phyloP scores from a whole-genome alignment of 768 basidiomycete species.

The Russula earlei region DNA sequence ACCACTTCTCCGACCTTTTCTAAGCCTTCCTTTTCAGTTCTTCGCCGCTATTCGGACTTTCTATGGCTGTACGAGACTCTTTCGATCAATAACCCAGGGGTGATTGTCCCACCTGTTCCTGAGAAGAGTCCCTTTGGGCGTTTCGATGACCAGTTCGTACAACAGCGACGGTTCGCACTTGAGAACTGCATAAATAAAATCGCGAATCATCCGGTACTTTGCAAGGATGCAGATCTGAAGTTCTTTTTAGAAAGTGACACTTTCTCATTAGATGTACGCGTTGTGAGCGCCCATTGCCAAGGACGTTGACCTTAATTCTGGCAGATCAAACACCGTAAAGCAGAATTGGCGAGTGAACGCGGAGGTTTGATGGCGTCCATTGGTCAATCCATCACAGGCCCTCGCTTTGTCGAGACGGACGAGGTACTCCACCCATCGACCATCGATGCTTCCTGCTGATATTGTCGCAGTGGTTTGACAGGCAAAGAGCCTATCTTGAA shows the following conservation, averaged over 20 bases:
- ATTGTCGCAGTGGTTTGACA: conserved; percentile 80
- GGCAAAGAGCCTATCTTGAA: conserved; percentile 76
- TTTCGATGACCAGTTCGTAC: conserved; percentile 87
- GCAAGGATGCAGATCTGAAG: conserved; percentile 79
- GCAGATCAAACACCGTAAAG: conserved; percentile 82
- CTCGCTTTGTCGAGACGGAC: conserved; percentile 81
- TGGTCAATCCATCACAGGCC: conserved; percentile 68
- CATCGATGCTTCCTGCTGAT: not conserved
- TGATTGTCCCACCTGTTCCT: conserved; percentile 92
- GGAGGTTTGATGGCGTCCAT: conserved; percentile 80
- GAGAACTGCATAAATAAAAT: conserved; percentile 91
- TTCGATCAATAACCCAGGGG: conserved; percentile 86
- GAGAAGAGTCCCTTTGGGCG: conserved; percentile 92
- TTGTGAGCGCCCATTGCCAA: not conserved
- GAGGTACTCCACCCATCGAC: conserved; percentile 40
- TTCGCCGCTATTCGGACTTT: conserved; percentile 96
- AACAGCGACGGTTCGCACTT: conserved; percentile 72
- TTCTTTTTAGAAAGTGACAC: conserved; percentile 90
- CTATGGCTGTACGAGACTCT: conserved; percentile 92
- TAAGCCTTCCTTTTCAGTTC: conserved; percentile 82
- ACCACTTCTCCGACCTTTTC: conserved; percentile 80
- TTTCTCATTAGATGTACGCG: conserved; percentile 78
- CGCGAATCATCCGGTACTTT: conserved; percentile 83
- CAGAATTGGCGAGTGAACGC: conserved; percentile 65
- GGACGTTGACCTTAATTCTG: not conserved